Percentiles rank a stretch among this genome's conserved stretches.
These are phyloP conservation scores for Diaporthe sp. DNA, from an alignment of 2,329 filamentous ascomycete genomes.

Conservation along the genomic window DNA sequence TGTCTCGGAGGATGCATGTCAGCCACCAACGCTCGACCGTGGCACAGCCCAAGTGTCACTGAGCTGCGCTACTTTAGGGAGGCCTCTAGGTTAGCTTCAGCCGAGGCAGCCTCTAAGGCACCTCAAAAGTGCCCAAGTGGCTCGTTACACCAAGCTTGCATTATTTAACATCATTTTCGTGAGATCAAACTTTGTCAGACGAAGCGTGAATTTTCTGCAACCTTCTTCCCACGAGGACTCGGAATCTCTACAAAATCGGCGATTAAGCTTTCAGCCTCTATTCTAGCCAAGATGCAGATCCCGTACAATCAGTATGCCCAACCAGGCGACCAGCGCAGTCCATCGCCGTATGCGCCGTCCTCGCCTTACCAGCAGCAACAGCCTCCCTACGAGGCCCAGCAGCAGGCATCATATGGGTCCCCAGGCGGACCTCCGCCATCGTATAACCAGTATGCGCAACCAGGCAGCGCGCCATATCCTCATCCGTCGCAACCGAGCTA, in stretches of 20 bases:
- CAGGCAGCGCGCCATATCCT: slow-evolving; percentile 18
- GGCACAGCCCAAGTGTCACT: slow-evolving; percentile 5
- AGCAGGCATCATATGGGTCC: slow-evolving; percentile 6
- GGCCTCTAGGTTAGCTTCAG: slow-evolving; percentile 14
- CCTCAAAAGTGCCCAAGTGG: background rate
- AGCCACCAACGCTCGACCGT: background rate
- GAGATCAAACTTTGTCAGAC: too few relatives aligned
- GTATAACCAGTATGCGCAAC: slow-evolving; percentile 34
- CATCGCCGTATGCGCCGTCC: slow-evolving; percentile 28
- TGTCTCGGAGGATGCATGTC: slow-evolving; percentile 5
- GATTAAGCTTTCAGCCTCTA: background rate
- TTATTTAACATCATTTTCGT: background rate
- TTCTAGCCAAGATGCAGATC: slow-evolving; percentile 25
- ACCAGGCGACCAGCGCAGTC: background rate
- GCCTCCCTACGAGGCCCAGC: background rate
- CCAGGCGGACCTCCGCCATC: slow-evolving; percentile 6
- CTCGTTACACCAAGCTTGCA: background rate
- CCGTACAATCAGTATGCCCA: slow-evolving; percentile 33
- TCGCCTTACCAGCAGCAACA: slow-evolving; percentile 33
- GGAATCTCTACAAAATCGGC: background rate
- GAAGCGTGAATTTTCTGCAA: background rate
- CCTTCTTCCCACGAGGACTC: too few relatives aligned
- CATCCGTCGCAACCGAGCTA: slow-evolving; percentile 23
- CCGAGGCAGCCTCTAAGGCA: slow-evolving; percentile 15
- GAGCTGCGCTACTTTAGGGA: slow-evolving; percentile 10